phyloP scores from a whole-genome alignment of 2,329 filamentous ascomycete genomes.

The Ophiosphaerella herpotricha region DNA sequence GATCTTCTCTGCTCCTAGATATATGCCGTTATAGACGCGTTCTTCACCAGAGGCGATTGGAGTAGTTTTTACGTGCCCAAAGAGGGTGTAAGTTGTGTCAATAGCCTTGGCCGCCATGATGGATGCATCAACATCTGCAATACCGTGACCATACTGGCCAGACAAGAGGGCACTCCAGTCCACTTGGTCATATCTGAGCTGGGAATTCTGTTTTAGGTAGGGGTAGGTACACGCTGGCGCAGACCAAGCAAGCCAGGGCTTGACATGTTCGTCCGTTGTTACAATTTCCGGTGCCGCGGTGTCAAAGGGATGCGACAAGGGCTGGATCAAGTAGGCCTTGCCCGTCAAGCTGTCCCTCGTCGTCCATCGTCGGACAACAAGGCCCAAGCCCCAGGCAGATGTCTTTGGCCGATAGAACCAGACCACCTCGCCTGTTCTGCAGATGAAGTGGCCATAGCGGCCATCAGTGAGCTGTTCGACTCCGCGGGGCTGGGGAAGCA shows the following conservation, averaged over 20 bases:
- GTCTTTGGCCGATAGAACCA: constrained; percentile 58
- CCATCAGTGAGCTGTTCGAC: constrained; percentile 57
- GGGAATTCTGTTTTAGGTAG: constrained; percentile 47
- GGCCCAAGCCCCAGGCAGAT: constrained; percentile 59
- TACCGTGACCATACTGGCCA: constrained; percentile 53
- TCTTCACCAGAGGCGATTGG: constrained; percentile 46
- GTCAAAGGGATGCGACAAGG: constrained; percentile 53
- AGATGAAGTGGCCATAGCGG: constrained; percentile 55
- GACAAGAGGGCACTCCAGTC: constrained; percentile 55
- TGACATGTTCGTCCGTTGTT: constrained; percentile 50
- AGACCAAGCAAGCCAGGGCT: constrained; percentile 64
- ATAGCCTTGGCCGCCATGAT: constrained; percentile 62
- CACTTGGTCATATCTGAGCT: constrained; percentile 53
- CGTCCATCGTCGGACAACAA: constrained; percentile 55
- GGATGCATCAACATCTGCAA: constrained; percentile 60
- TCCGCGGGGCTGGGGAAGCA: constrained; percentile 48
- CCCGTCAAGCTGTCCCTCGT: constrained; percentile 32
- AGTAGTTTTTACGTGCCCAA: constrained; percentile 52
- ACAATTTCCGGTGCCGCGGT: constrained; percentile 50
- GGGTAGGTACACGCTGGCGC: constrained; percentile 57
- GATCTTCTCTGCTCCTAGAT: constrained; percentile 63
- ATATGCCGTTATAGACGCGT: constrained; percentile 59
- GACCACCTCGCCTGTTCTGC: constrained; percentile 59
- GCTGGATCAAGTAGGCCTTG: constrained; percentile 52
- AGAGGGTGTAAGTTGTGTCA: constrained; percentile 60